These are phyloP conservation scores for Cyberlindnera maclurae DNA, from an alignment of 805 yeast species.

Conservation along the genomic window DNA sequence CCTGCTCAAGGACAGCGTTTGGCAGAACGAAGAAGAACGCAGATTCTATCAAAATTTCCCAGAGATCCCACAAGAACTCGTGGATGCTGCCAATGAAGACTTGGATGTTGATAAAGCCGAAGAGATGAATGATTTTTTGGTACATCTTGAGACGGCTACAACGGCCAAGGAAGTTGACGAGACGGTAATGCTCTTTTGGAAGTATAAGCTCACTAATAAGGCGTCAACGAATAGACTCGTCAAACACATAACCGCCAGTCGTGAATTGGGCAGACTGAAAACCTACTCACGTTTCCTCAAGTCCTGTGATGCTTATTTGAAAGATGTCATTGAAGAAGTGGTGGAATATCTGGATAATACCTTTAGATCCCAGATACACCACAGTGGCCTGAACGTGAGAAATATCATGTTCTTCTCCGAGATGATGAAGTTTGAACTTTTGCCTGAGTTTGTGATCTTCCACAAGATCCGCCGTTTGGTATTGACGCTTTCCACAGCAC, in stretches of 20 bases:
- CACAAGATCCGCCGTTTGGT: conserved; percentile 64
- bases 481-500: conserved; percentile 40
- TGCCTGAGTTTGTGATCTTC: conserved; percentile 65
- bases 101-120: conserved; percentile 26
- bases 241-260: conserved; percentile 44
- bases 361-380: conserved; percentile 53
- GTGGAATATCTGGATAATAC: conserved; percentile 49
- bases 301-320: conserved; percentile 42
- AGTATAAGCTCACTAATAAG: conserved; percentile 51
- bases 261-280: conserved; percentile 38
- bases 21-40: conserved; percentile 64
- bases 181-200: conserved; percentile 42
- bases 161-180: conserved; percentile 45
- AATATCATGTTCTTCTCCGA: conserved; percentile 64
- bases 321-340: conserved; percentile 45
- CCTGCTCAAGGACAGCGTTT: conserved; percentile 29
- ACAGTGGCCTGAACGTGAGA: conserved; percentile 44
- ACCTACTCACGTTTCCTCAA: conserved; percentile 64
- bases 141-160: conserved; percentile 34
- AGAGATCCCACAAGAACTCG: conserved; percentile 28
- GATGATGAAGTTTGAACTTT: conserved; percentile 64
- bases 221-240: conserved; percentile 60
- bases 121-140: conserved; percentile 36
- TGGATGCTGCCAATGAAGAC: conserved; percentile 25
- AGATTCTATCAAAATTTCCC: conserved; percentile 58